Evolutionary conservation across 345 rosid genomes (phyloP), one percentile per base, ranked within the genome.

Genomic region (Syzygium grande): DNA sequence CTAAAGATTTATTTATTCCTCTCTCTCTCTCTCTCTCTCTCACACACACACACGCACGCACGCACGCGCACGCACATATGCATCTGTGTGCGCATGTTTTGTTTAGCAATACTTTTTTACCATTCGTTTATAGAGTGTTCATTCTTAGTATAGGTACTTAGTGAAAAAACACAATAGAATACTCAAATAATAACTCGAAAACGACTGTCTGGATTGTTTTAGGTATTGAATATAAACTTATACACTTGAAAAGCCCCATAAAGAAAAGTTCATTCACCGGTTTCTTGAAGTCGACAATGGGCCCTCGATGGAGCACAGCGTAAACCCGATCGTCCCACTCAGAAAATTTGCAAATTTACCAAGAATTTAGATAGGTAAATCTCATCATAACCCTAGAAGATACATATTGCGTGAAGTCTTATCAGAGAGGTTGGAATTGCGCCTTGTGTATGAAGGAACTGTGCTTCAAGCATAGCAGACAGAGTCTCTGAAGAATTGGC

Each of bases 301-400:
- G 90, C 92, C 89, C 87, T 84, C 85, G 29, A 88, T 90, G 27
- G 92, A 86, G 86, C 90, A 86, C n/a, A 88, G 88, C 86, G 65
- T 87, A 88, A 87, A 90, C 56, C 89, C 89, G 27, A 90, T 88
- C 85, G 84, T 80, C 58, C 16, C 79, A 49, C 90, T 90, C 85
- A 83, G 58, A 84, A 11, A 54, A 87, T 27, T 29, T 17, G 78
- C 6, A 30, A 68, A 21, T 46, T 54, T 41, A 61, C 73, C 73
- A 61, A 61, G 34, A n/a, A n/a, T n/a, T 61, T 61, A 61, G 38
- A 61, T n/a, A n/a, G 19, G 34, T 61, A 61, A 61, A 61, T 61
- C 65, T 61, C 34, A 4, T 61, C 73, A 14, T n/a, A n/a, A 61
- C 9, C 73, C 73, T 29, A 34, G 73, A n/a, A 61, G 73, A 61